Evolutionary conservation across 2,329 filamentous ascomycete species (phyloP).

Genomic region (Ophiocordyceps camponoti-leonardi): DNA sequence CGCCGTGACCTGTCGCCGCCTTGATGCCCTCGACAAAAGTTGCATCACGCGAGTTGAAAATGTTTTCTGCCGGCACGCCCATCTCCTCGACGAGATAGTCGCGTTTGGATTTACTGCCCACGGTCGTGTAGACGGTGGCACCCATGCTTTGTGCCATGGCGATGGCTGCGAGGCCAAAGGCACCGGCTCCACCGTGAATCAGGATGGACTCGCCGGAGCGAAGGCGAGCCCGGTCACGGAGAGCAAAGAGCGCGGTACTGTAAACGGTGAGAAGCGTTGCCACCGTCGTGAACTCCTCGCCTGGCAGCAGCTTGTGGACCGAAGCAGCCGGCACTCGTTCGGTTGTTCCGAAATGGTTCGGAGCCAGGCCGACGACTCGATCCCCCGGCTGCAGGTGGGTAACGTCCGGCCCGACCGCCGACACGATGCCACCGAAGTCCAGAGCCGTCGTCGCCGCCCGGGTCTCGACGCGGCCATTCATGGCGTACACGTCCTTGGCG

Average conservation of each 20-base stretch:
- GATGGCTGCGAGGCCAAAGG: background rate
- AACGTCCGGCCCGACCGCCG: background rate
- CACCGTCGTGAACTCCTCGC: background rate
- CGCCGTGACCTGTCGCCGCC: constrained; percentile 6
- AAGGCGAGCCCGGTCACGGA: background rate
- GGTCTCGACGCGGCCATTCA: background rate
- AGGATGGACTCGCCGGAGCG: background rate
- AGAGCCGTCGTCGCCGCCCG: background rate
- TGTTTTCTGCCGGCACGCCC: background rate
- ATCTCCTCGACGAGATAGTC: background rate
- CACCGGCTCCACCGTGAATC: background rate
- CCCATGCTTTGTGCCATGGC: background rate
- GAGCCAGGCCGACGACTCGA: background rate
- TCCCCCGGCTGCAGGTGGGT: background rate
- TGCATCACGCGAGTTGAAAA: constrained; percentile 5
- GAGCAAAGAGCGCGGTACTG: background rate
- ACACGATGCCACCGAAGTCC: background rate
- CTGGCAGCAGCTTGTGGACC: background rate
- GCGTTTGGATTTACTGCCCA: constrained; percentile 5
- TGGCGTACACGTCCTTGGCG: background rate
- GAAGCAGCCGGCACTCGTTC: background rate
- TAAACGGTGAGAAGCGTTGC: background rate
- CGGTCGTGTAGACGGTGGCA: constrained; percentile 4
- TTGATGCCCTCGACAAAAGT: background rate
- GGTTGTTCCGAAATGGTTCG: background rate